phyloP scores from a whole-genome alignment of 2,329 filamentous ascomycete genomes.

The Cordyceps militaris region DNA sequence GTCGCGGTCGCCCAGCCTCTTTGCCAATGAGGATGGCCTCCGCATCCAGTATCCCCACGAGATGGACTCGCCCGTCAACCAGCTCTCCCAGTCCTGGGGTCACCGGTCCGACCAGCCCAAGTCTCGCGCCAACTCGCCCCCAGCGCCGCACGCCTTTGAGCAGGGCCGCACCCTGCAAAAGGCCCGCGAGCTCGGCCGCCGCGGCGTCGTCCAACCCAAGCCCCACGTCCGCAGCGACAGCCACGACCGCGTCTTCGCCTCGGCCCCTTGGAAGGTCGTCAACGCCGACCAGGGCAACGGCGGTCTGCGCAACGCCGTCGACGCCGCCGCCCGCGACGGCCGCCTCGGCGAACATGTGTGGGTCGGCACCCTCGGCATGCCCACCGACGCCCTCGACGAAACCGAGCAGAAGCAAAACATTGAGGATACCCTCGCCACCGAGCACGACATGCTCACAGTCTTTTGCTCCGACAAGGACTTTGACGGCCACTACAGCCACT shows the following conservation, averaged over 20 bases:
- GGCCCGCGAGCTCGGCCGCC: conserved; percentile 49
- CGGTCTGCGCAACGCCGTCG: conserved; percentile 80
- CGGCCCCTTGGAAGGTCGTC: conserved; percentile 76
- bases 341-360: conserved; percentile 71
- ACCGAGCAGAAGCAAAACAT: conserved; percentile 75
- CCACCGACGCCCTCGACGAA: conserved; percentile 74
- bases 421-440: conserved; percentile 69
- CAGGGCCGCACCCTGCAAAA: conserved; percentile 53
- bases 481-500: conserved; percentile 89
- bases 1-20: conserved; percentile 38
- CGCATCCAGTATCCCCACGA: conserved; percentile 48
- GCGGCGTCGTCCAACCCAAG: conserved; percentile 51
- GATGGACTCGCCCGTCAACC: conserved; percentile 61
- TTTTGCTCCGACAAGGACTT: conserved; percentile 88
- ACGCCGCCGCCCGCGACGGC: conserved; percentile 65
- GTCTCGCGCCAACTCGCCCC: conserved; percentile 65
- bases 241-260: conserved; percentile 64
- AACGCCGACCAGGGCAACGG: conserved; percentile 88
- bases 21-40: conserved; percentile 51
- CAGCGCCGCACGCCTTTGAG: conserved; percentile 68
- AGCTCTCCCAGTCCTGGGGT: conserved; percentile 72
- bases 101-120: conserved; percentile 68
- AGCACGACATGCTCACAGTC: conserved; percentile 76
- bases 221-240: conserved; percentile 49
- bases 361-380: conserved; percentile 90